Evolutionary conservation across 2,329 filamentous ascomycete species (phyloP).

Genomic region (Fusarium napiforme): DNA sequence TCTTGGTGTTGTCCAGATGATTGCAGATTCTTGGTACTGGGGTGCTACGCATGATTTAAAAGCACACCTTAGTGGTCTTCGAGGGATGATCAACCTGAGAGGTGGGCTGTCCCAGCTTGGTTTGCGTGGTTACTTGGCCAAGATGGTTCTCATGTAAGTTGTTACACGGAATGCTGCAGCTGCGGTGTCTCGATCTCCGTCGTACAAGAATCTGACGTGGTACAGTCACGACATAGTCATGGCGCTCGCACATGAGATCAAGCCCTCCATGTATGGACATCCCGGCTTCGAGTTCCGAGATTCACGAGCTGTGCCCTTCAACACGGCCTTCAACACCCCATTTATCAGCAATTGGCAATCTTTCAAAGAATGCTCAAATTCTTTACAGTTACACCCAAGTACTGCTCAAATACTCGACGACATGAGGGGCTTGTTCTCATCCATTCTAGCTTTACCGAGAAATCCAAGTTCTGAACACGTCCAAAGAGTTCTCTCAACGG

Average conservation of each 20-base stretch:
- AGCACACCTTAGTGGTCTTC: conserved; percentile 59
- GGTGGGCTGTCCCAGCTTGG: conserved; percentile 60
- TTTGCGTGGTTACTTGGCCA: conserved; percentile 59
- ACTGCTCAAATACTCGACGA: conserved; percentile 64
- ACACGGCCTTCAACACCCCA: conserved; percentile 60
- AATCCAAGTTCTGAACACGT: conserved; percentile 51
- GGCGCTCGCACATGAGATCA: conserved; percentile 59
- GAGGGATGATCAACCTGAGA: conserved; percentile 59
- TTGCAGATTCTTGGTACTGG: conserved; percentile 66
- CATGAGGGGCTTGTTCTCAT: conserved; percentile 59
- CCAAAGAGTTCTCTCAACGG: conserved; percentile 52
- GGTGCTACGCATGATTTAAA: conserved; percentile 57
- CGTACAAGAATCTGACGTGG: conserved; percentile 22
- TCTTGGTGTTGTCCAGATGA: conserved; percentile 60
- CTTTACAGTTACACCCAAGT: conserved; percentile 56
- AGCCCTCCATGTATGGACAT: conserved; percentile 55
- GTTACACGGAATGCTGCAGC: background rate
- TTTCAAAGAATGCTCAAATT: conserved; percentile 55
- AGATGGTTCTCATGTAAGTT: conserved; percentile 60
- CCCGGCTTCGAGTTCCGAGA: conserved; percentile 57
- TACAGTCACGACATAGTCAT: conserved; percentile 59
- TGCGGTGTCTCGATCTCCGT: background rate
- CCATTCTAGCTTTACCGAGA: conserved; percentile 54
- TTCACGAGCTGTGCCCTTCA: conserved; percentile 52
- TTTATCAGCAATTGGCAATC: conserved; percentile 55